Base-by-base conservation (phyloP, 2,329 filamentous ascomycete species). In the Ilyonectria robusta region DNA sequence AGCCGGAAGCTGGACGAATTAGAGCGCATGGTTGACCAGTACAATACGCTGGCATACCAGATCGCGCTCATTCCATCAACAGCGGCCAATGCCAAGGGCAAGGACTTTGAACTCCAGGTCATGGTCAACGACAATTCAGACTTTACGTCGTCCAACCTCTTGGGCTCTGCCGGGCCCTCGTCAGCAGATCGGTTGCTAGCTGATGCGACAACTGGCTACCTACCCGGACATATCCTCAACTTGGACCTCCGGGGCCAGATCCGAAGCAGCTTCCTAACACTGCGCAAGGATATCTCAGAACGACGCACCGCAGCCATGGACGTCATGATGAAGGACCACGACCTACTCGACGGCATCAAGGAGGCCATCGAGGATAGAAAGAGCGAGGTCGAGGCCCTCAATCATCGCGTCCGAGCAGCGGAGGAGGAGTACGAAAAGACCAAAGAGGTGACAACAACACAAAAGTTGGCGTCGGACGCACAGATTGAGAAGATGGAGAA, bases 401-500 rank as follows among this genome's bases (percentile, higher is more conserved):
- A 95, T 73, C 95, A 98, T 80, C 90, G 93, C 48, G 93, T 97
- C 51, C 90, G 93, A 37, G 93, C 93, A 19, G 95, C 95, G 0
- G 93, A 97, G 79, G 94, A 97, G 76, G 95, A 98, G 78, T 97
- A 97, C 78, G 94, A 98, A 77, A 94, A 94, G 82, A 95, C 94
- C 21, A 95, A 95, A 78, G 96, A 98, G 85, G 83, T 88, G 66
- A 95, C 93, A 8, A 93, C 89, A 51, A 93, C 94, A 19, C 94
- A 97, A 79, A 97, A 97, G 83, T 89, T 95, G 78, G 92, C 91
- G 8, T 94, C 92, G 2, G 96, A 98, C 78, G 91, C 95, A 9
- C 95, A 98, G 80, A 97, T 99, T 75, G 96, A 99, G 82, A 96
- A 96, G 85, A 97, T 98, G 92, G 96, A 99, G 83, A 98, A 97